phyloP scores from a whole-genome alignment of 306 rosid species.

The Corylus heterophylla region DNA sequence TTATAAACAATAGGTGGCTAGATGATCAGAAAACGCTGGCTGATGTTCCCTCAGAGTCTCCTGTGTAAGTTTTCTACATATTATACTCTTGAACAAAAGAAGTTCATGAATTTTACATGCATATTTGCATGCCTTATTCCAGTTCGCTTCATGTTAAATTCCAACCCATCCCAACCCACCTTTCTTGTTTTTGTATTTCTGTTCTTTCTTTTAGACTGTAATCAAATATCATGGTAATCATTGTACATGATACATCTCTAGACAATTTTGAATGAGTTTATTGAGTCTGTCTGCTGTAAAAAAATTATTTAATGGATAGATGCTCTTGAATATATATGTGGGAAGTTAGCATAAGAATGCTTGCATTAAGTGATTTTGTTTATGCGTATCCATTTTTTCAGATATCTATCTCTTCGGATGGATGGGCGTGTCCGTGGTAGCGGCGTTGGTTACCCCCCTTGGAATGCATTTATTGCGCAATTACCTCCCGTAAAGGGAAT shows the following conservation, averaged over 20 bases:
- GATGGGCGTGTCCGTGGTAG: conserved; percentile 98
- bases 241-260: background rate
- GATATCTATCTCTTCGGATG: conserved; percentile 84
- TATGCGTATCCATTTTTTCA: conserved; percentile 24
- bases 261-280: background rate
- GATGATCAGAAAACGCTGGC: conserved; percentile 89
- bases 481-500: conserved; percentile 86
- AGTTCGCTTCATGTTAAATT: background rate
- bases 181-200: background rate
- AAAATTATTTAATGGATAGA: background rate
- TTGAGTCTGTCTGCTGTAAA: background rate
- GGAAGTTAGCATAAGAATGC: background rate
- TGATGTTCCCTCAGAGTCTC: conserved; percentile 76
- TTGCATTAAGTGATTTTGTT: background rate
- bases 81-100: background rate
- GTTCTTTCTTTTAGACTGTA: background rate
- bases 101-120: background rate
- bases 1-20: conserved; percentile 63
- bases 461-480: conserved; percentile 95
- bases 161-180: background rate
- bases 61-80: conserved; percentile 63
- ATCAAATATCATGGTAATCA: background rate
- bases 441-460: conserved; percentile 94
- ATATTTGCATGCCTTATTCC: background rate
- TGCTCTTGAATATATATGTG: background rate